Evolutionary conservation across 1,139 yeast genomes (phyloP).

Genomic region (Candida tunisiensis): DNA sequence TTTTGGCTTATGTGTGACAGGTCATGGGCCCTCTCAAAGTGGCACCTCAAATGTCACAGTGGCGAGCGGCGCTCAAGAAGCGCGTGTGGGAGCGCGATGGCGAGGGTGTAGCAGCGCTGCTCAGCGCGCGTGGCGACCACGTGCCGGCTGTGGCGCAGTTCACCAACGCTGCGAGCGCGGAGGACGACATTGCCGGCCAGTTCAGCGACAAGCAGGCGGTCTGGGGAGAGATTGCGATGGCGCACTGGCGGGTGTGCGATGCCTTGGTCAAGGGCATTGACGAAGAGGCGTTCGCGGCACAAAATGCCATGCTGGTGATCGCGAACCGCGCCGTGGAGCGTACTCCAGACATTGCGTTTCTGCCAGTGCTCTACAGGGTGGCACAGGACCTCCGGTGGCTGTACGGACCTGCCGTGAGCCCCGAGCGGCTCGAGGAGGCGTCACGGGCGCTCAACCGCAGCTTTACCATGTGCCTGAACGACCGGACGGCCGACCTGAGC

Average conservation of each 20-base stretch:
- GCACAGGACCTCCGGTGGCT: conserved; percentile 35
- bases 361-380: conserved; percentile 36
- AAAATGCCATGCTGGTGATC: conserved; percentile 10
- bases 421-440: conserved; percentile 43
- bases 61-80: too few species aligned
- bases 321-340: conserved; percentile 42
- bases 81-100: too few species aligned
- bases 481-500: conserved; percentile 38
- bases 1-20: too few species aligned
- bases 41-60: too few species aligned
- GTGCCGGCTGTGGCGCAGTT: conserved; percentile 7
- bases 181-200: conserved; percentile 5
- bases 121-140: conserved; percentile 10
- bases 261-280: conserved; percentile 10
- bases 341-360: conserved; percentile 47
- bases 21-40: too few species aligned
- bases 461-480: conserved; percentile 65
- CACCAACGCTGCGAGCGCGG: conserved; percentile 10
- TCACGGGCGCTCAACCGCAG: conserved; percentile 43
- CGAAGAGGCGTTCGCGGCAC: conserved; percentile 12
- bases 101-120: conserved; percentile 8
- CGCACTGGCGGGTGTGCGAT: conserved; percentile 14
- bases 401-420: conserved; percentile 5
- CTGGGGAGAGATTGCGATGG: conserved; percentile 12
- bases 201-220: conserved; percentile 5